phyloP scores from a whole-genome alignment of 139 green algal species.

The Asterochloris erici region DNA sequence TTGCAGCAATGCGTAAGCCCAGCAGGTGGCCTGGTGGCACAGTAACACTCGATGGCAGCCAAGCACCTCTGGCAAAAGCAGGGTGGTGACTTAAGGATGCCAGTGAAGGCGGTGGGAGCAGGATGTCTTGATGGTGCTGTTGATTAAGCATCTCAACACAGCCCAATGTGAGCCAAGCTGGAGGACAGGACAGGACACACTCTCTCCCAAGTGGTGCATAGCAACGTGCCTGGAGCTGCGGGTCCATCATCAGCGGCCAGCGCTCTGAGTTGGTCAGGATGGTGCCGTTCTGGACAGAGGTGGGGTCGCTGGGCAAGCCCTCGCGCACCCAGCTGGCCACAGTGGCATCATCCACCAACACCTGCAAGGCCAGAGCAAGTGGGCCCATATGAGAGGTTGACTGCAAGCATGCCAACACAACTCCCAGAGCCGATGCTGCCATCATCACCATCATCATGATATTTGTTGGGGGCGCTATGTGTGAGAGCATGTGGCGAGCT shows the following conservation, averaged over 20 bases:
- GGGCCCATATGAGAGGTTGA: neutral
- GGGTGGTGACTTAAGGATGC: neutral
- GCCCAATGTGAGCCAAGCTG: neutral
- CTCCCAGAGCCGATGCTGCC: too few species aligned
- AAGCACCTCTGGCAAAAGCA: neutral
- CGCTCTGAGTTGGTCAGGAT: constrained; percentile 74
- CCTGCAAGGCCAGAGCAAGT: constrained; percentile 13
- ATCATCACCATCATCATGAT: too few species aligned
- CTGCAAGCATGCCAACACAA: neutral
- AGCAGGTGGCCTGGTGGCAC: neutral
- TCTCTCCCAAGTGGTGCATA: neutral
- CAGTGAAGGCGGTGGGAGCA: neutral
- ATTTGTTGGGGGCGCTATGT: too few species aligned
- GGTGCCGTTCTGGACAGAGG: constrained; percentile 84
- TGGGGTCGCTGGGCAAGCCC: constrained; percentile 75
- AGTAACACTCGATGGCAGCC: neutral
- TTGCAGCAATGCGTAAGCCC: neutral
- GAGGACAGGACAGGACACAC: neutral
- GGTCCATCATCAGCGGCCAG: constrained; percentile 89
- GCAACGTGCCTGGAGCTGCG: constrained; percentile 79
- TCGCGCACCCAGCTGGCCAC: constrained; percentile 77
- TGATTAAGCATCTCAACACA: neutral
- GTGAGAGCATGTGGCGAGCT: too few species aligned
- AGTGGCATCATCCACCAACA: constrained; percentile 75
- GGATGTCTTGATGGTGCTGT: neutral